Evolutionary conservation across 2,329 filamentous ascomycete genomes (phyloP).

Genomic region (Daldinia sp.): DNA sequence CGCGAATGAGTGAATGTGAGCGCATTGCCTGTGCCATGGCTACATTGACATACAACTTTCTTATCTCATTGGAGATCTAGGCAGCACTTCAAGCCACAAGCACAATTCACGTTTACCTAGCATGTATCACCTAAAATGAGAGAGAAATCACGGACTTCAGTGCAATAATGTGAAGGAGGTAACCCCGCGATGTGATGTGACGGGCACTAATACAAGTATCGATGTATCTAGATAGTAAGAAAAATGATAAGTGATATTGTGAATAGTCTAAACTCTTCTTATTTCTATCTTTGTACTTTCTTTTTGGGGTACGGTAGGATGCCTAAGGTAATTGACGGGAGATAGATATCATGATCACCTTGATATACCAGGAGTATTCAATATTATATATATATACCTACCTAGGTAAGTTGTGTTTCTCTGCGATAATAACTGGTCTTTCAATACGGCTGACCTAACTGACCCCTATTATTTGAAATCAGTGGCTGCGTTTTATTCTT

Average conservation of each 20-base stretch:
- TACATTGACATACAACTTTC: not conserved
- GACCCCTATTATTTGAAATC: not conserved
- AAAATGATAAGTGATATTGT: not conserved
- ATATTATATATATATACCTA: too few species aligned
- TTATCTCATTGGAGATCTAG: not conserved
- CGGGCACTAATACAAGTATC: not conserved
- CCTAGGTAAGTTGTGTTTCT: too few species aligned
- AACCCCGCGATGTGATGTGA: not conserved
- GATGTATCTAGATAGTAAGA: not conserved
- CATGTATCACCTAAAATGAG: not conserved
- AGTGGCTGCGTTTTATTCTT: not conserved
- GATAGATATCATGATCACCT: not conserved
- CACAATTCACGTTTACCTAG: not conserved
- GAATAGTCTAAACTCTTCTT: not conserved
- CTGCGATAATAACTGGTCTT: not conserved
- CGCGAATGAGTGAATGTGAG: not conserved
- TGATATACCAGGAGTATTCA: not conserved
- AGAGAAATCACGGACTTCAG: not conserved
- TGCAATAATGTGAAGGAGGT: not conserved
- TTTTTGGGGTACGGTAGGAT: too few species aligned
- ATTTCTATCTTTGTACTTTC: too few species aligned
- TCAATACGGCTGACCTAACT: not conserved
- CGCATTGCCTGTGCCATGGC: not conserved
- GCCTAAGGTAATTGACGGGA: not conserved
- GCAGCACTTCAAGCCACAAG: not conserved